Percentiles rank a stretch among this genome's conserved stretches.
Conservation (phyloP, 305 asterid species). For the Solanum hybrid region DNA sequence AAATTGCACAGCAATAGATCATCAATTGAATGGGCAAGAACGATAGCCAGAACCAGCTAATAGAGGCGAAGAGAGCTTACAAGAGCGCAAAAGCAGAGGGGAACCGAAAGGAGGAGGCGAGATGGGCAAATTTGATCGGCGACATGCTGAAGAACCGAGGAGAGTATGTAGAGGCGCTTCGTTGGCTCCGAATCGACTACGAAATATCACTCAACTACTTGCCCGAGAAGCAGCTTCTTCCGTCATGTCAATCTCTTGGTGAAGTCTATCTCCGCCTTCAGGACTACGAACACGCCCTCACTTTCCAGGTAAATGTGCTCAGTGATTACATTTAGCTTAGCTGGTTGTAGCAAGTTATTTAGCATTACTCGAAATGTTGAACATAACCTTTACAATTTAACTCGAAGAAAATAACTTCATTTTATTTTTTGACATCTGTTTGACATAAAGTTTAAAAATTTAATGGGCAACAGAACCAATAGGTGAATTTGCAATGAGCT, state of each 20-base stretch:
- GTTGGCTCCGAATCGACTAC: constrained; percentile 79
- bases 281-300: constrained; percentile 48
- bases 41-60: constrained; percentile 50
- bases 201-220: constrained; percentile 50
- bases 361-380: background rate
- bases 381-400: background rate
- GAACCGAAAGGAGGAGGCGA: constrained; percentile 83
- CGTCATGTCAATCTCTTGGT: constrained; percentile 97
- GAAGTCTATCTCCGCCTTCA: constrained; percentile 79
- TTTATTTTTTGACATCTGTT: background rate
- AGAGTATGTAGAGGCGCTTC: constrained; percentile 82
- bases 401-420: background rate
- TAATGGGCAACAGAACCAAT: background rate
- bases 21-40: constrained; percentile 23
- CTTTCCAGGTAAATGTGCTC: constrained; percentile 5
- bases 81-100: constrained; percentile 53
- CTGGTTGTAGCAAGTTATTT: background rate
- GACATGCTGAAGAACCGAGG: constrained; percentile 78
- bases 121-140: constrained; percentile 89
- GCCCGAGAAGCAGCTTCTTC: constrained; percentile 62
- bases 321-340: background rate
- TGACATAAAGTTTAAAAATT: background rate
- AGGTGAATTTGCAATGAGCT: background rate
- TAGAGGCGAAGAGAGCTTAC: constrained; percentile 52
- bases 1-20: background rate